phyloP scores from a whole-genome alignment of 2,329 filamentous ascomycete genomes.

The Claviceps lovelessii region DNA sequence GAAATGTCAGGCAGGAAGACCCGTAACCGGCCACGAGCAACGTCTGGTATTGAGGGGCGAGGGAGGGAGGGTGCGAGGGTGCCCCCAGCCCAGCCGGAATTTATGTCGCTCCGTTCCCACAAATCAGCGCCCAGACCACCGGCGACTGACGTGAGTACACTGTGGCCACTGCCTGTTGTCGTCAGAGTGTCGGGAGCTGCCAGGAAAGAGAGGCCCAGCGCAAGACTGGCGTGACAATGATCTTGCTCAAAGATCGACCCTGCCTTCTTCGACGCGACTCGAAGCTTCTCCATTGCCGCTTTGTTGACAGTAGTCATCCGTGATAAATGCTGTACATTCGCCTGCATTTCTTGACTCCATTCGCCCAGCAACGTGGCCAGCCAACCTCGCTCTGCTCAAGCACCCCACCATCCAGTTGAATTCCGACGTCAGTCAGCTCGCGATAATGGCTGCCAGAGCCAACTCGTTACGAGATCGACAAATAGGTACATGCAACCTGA shows the following conservation, averaged over 20 bases:
- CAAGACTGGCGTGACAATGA: neutral
- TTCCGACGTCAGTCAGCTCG: neutral
- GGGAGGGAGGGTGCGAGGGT: too few relatives aligned
- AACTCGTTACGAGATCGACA: slow-evolving; percentile 37
- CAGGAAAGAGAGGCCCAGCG: neutral
- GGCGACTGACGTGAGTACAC: neutral
- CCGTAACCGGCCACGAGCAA: neutral
- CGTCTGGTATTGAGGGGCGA: too few relatives aligned
- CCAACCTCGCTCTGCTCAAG: neutral
- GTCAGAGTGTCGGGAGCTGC: slow-evolving; percentile 2
- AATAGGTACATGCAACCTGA: slow-evolving; percentile 23
- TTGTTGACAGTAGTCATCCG: neutral
- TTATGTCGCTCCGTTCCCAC: slow-evolving; percentile 11
- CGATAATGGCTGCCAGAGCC: slow-evolving; percentile 31
- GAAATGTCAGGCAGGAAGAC: slow-evolving; percentile 20
- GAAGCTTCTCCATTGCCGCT: neutral
- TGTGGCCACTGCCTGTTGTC: slow-evolving; percentile 4
- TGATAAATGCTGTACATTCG: neutral
- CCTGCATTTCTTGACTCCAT: neutral
- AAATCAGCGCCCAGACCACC: neutral
- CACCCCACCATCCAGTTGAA: neutral
- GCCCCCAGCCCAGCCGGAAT: neutral
- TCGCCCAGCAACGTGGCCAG: neutral
- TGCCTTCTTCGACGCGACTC: neutral
- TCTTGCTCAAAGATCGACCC: neutral